Conservation (phyloP, 257 asterid species). For the Solanum paucissectum region DNA sequence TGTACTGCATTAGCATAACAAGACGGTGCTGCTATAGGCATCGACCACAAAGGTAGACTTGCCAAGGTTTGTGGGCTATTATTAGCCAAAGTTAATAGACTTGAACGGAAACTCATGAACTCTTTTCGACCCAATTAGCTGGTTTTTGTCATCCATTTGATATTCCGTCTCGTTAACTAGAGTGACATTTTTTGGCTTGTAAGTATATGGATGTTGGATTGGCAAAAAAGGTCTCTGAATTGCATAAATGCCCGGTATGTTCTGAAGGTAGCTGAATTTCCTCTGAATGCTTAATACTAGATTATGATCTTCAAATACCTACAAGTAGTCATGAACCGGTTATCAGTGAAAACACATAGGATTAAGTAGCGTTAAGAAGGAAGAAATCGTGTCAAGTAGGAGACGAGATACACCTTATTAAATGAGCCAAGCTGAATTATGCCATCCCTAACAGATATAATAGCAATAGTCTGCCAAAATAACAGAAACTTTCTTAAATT, state of each 20-base stretch:
- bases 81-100: conserved; percentile 39
- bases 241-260: conserved; percentile 53
- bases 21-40: conserved; percentile 22
- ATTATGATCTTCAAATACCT: conserved; percentile 59
- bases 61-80: conserved; percentile 35
- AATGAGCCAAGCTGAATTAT: conserved; percentile 78
- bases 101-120: conserved; percentile 26
- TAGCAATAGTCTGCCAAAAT: conserved; percentile 57
- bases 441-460: conserved; percentile 71
- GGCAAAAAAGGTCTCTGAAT: conserved; percentile 47
- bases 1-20: conserved; percentile 12
- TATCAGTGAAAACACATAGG: neutral
- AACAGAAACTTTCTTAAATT: neutral
- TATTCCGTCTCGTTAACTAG: conserved; percentile 9
- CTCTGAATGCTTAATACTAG: conserved; percentile 58
- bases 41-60: conserved; percentile 32
- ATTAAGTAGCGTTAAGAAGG: neutral
- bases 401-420: conserved; percentile 28
- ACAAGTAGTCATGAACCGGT: neutral
- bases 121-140: conserved; percentile 32
- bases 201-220: conserved; percentile 14
- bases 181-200: conserved; percentile 14
- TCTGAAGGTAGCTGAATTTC: conserved; percentile 58
- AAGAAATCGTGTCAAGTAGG: neutral
- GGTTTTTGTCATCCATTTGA: conserved; percentile 18